These are phyloP conservation scores for Acacia crassicarpa DNA, from an alignment of 306 rosid species.

Conservation along the genomic window DNA sequence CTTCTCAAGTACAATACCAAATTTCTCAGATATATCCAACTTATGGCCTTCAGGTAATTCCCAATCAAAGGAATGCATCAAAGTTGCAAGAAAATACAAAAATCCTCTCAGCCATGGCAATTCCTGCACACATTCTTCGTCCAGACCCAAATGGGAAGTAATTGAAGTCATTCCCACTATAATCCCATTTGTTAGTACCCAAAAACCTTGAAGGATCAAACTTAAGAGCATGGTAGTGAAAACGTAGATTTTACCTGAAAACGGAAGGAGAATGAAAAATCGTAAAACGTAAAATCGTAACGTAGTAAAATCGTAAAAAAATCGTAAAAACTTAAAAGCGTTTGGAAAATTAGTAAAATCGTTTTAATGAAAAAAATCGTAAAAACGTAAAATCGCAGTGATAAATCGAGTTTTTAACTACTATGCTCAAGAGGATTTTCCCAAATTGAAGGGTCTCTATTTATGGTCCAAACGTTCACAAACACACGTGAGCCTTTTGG, in stretches of 20 bases:
- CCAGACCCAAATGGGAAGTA: conserved; percentile 63
- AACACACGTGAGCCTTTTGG: neutral
- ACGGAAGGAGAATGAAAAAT: no score
- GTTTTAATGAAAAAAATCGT: no score
- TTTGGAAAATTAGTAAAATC: no score
- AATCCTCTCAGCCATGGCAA: neutral
- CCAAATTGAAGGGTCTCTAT: neutral
- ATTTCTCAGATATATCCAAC: conserved; percentile 13
- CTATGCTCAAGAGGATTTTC: neutral
- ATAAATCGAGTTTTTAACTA: no score
- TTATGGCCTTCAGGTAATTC: neutral
- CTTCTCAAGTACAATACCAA: neutral
- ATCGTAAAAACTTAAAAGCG: no score
- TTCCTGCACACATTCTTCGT: neutral
- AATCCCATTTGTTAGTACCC: conserved; percentile 41
- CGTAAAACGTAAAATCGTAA: no score
- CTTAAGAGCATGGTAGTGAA: no score
- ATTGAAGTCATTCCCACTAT: conserved; percentile 53
- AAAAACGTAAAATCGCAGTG: no score
- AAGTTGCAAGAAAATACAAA: neutral
- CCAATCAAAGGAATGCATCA: neutral
- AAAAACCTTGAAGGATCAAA: neutral
- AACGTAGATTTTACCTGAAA: no score
- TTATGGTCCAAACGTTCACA: neutral
- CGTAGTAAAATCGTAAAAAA: no score